Conservation (phyloP, 1,284 basidiomycete species). For the Trichosporon faecale region DNA sequence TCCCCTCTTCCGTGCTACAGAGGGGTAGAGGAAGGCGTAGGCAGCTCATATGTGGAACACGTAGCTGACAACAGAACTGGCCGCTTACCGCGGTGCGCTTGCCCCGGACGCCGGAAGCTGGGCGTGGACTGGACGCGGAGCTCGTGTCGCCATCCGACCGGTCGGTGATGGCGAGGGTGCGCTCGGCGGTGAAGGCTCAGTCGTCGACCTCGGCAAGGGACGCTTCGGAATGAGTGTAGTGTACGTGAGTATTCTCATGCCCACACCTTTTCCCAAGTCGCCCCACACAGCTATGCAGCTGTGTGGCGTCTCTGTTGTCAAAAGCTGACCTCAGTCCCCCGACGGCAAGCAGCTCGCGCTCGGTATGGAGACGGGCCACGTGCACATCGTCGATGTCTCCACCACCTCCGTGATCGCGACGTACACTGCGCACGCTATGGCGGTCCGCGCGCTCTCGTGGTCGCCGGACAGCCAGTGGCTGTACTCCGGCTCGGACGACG, state of each 20-base stretch:
- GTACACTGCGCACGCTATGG: conserved; percentile 79
- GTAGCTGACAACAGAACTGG: conserved; percentile 29
- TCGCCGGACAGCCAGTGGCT: conserved; percentile 73
- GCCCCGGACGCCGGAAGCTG: conserved; percentile 69
- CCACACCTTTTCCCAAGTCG: background rate
- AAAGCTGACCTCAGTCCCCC: conserved; percentile 64
- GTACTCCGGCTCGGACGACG: conserved; percentile 80
- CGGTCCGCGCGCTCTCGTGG: conserved; percentile 77
- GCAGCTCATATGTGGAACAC: no score
- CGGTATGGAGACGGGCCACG: conserved; percentile 73
- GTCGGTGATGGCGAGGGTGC: conserved; percentile 47
- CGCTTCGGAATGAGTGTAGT: conserved; percentile 77
- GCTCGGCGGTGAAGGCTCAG: conserved; percentile 57
- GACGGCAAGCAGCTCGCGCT: conserved; percentile 75
- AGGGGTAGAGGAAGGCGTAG: no score
- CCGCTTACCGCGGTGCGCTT: conserved; percentile 76
- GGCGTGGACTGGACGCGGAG: conserved; percentile 72
- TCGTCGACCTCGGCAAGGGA: conserved; percentile 64
- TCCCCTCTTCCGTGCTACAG: no score
- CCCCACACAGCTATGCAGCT: background rate
- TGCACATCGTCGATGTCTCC: conserved; percentile 73
- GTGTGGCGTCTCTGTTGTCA: no score
- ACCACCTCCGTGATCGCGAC: conserved; percentile 62
- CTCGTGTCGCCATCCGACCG: conserved; percentile 58
- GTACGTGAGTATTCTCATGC: conserved; percentile 60